A percentile compares a stretch with the other conserved stretches of the same genome.
phyloP scores from a whole-genome alignment of 768 basidiomycete genomes.

The Steccherinum ochraceum region DNA sequence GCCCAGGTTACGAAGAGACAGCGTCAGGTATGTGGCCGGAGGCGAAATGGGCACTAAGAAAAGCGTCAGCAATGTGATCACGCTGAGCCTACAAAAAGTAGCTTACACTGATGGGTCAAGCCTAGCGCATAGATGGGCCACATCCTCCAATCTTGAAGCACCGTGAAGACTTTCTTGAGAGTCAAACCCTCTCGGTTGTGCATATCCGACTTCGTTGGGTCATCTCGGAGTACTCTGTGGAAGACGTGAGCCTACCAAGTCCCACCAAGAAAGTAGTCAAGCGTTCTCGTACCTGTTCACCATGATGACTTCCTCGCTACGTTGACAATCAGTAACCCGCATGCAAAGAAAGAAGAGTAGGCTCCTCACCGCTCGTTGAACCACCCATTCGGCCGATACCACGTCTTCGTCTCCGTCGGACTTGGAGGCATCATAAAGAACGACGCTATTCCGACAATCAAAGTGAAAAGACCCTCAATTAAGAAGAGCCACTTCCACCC shows the following conservation, averaged over 20 bases:
- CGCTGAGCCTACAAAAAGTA: neutral
- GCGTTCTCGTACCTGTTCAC: too few species aligned
- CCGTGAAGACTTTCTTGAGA: constrained; percentile 40
- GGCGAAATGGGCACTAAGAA: constrained; percentile 49
- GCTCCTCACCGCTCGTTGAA: constrained; percentile 47
- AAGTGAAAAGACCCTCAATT: constrained; percentile 45
- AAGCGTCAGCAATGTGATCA: neutral
- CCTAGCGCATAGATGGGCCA: constrained; percentile 64
- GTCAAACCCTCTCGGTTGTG: constrained; percentile 64
- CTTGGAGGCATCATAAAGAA: constrained; percentile 56
- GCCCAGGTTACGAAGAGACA: constrained; percentile 54
- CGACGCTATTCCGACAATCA: constrained; percentile 42
- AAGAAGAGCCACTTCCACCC: constrained; percentile 59
- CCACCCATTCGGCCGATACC: constrained; percentile 59
- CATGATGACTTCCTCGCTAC: constrained; percentile 56
- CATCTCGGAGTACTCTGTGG: constrained; percentile 54
- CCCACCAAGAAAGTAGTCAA: constrained; percentile 12
- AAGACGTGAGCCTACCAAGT: too few species aligned
- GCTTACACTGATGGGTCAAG: constrained; percentile 41
- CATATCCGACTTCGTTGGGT: constrained; percentile 63
- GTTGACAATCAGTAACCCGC: neutral
- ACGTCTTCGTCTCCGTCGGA: constrained; percentile 58
- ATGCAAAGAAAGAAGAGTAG: neutral
- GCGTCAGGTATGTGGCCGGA: constrained; percentile 58
- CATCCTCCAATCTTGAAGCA: constrained; percentile 52